Percentiles rank a stretch among this genome's conserved stretches.
These are phyloP conservation scores for Collybiopsis confluens DNA, from an alignment of 768 basidiomycete genomes.

Conservation along the genomic window DNA sequence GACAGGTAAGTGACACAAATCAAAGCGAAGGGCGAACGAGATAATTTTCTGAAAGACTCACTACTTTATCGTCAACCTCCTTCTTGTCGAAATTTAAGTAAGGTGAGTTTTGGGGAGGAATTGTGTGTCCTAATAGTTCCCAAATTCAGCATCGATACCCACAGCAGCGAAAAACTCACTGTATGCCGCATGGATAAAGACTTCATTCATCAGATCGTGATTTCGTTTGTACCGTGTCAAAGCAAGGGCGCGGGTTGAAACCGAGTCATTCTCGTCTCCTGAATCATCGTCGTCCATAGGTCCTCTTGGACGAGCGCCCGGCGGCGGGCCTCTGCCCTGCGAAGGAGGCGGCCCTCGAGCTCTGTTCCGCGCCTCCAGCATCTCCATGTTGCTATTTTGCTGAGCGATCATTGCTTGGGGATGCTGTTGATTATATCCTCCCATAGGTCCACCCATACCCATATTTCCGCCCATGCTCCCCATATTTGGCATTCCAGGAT, in stretches of 20 bases:
- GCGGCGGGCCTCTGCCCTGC: neutral
- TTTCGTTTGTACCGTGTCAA: conserved; percentile 72
- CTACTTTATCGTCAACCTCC: conserved; percentile 55
- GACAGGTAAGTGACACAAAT: neutral
- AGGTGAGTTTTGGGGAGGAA: conserved; percentile 33
- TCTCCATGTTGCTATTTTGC: conserved; percentile 70
- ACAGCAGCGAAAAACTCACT: conserved; percentile 35
- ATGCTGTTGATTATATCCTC: conserved; percentile 26
- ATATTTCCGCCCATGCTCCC: conserved; percentile 13
- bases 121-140: conserved; percentile 43
- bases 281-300: conserved; percentile 5
- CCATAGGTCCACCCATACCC: conserved; percentile 19
- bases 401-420: conserved; percentile 69
- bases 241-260: conserved; percentile 71
- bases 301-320: neutral
- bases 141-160: no score
- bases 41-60: conserved; percentile 23
- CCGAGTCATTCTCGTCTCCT: conserved; percentile 59
- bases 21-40: neutral
- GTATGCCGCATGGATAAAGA: conserved; percentile 71
- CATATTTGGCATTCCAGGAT: conserved; percentile 21
- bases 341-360: conserved; percentile 38
- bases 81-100: conserved; percentile 58
- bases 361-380: conserved; percentile 59
- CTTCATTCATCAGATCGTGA: conserved; percentile 81